These are phyloP conservation scores for Cryptomeria japonica DNA, from an alignment of 75 land plant species.

Conservation along the genomic window DNA sequence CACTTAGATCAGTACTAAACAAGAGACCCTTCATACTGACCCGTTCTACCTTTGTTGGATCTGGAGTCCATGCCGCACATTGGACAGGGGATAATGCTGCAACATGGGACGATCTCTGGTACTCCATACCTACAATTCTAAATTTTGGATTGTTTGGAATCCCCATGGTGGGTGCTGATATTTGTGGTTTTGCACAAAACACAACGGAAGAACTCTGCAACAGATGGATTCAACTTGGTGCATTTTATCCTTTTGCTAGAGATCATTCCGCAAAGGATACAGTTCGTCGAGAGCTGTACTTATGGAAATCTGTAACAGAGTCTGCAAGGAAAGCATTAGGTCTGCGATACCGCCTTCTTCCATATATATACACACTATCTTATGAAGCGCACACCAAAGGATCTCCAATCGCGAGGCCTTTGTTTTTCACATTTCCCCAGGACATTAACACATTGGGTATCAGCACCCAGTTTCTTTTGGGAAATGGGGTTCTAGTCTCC, in stretches of 20 bases:
- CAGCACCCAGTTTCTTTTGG: conserved; percentile 68
- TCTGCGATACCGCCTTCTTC: conserved; percentile 69
- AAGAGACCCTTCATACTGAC: conserved; percentile 80
- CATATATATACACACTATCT: conserved; percentile 67
- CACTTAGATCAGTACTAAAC: conserved; percentile 34
- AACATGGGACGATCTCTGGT: conserved; percentile 71
- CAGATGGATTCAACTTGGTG: conserved; percentile 59
- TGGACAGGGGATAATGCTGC: conserved; percentile 92
- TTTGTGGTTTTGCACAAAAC: conserved; percentile 66
- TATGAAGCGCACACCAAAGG: conserved; percentile 68
- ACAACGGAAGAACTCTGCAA: conserved; percentile 82
- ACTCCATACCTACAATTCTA: conserved; percentile 59
- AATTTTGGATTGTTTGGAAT: conserved; percentile 71
- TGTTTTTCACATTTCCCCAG: conserved; percentile 72
- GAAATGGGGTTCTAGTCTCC: conserved; percentile 59
- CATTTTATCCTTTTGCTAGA: conserved; percentile 77
- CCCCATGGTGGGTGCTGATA: conserved; percentile 91
- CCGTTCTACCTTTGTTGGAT: conserved; percentile 74
- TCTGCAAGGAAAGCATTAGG: conserved; percentile 73
- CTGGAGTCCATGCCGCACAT: conserved; percentile 75
- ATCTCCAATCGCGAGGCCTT: conserved; percentile 74
- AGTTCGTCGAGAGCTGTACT: conserved; percentile 51
- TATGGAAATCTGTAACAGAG: conserved; percentile 60
- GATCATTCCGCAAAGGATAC: conserved; percentile 41
- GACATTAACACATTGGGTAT: conserved; percentile 38